Evolutionary conservation across 306 rosid species (phyloP), one percentile per base, ranked within the genome.

Genomic region (Senna siamea): DNA sequence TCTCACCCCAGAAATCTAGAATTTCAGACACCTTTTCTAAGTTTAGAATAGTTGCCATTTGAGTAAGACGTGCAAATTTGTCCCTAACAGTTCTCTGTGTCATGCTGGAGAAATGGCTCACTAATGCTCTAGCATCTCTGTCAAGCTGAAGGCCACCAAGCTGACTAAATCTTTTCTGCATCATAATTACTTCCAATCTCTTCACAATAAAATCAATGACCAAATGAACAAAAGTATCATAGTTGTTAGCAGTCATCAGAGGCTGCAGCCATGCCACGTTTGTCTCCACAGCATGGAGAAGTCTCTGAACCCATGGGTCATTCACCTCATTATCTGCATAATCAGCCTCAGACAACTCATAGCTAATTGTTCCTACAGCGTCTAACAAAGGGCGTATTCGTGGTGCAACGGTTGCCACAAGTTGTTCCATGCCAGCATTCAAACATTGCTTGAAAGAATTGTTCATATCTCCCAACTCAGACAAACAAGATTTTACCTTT

Each of bases 61-160:
- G 98, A 9, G 95, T 94, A 59, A 94, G 93, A 32, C 97, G 96
- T 48, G 98, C 95, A 72, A 94, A 94, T 87, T 91, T 89, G 81
- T 94, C 98, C 66, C 98, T 84, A 26, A 94, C 96, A 43, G 98
- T 94, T 78, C 98, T 85, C 73, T 91, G 96, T 62, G 97, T 88
- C 94, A 91, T 89, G 75, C 88, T 68, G 7, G 97, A 91, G 88
- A 94, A 94, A 82, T 94, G 95, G 87, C 92, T 89, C 52, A 94
- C 97, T 80, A 91, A 82, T 64, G 98, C 92, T 84, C 98, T 89
- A 7, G 92, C 83, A 83, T 93, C 98, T 79, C 97, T 79, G 84
- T 91, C 98, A 3, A 93, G 97, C 83, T 93, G 98, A 78, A 93
- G 97, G 44, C 98, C 98, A 30, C 97, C 98, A 7, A 93, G 98